Base-by-base conservation (phyloP, 106 monocot species). In the Dactylorhiza incarnata region DNA sequence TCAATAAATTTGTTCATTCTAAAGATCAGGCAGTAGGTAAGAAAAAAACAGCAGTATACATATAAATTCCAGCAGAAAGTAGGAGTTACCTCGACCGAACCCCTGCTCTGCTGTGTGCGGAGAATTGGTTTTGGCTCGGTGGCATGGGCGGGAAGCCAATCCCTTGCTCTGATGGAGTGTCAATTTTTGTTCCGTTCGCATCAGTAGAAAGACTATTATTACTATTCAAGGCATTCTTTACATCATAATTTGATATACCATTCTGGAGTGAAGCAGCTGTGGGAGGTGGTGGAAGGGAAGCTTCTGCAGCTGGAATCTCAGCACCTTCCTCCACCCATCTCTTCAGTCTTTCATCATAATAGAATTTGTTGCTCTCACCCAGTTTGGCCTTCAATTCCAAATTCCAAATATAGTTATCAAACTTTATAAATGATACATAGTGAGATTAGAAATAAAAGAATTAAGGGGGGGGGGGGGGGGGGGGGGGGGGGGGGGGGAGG, bases 311-410 rank as follows among this genome's bases (percentile, higher is more conserved):
- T 23, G 89, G 83, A 72, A 81, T 75, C 62, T 86, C 89, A 44
- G 81, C 83, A 54, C 99, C 99, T 81, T 99, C 91, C 77, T 99
- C 99, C 48, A 99, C 89, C 99, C 99, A 99, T 81, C 86, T 91
- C 82, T 94, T 99, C 20, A 99, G 86, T 54, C 94, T 94, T 59
- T 99, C 99, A 75, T 99, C 90, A 74, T 99, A 99, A 78, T 94
- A 99, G 74, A 99, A 99, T 77, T 88, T 99, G 81, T 99, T 99
- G 24, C 71, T 79, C 73, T 94, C 89, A 45, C 99, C 94, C 45
- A 99, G 78, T 76, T 94, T 99, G 29, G 94, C 99, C 99, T 99
- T 63, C 52, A 84, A 52, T 14, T 25, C 61, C 3, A 23, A 9
- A 15, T 46, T 46, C 15, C 16, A 70, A 68, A 70, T 11, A 70